These are phyloP conservation scores for Peribolospora baueri DNA, from an alignment of 768 basidiomycete species.

Conservation along the genomic window DNA sequence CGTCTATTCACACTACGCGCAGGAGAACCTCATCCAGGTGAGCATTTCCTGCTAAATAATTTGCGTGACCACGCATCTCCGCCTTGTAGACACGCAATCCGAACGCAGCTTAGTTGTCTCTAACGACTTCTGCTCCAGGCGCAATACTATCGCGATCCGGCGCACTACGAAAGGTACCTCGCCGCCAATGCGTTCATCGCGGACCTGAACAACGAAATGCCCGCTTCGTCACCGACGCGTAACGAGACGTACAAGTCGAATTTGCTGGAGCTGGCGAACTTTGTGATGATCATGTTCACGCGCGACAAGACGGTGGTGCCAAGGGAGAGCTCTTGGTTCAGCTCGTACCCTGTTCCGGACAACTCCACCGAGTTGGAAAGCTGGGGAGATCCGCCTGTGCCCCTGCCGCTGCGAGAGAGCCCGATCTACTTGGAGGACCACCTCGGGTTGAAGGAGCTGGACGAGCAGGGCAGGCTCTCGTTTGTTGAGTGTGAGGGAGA, in stretches of 20 bases:
- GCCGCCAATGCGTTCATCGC: constrained; percentile 40
- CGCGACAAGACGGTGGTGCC: constrained; percentile 55
- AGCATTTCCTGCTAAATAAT: neutral
- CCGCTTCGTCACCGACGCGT: constrained; percentile 18
- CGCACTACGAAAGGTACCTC: constrained; percentile 34
- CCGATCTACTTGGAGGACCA: constrained; percentile 53
- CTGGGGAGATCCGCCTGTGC: constrained; percentile 15
- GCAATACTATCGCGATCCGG: constrained; percentile 62
- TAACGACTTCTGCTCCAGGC: constrained; percentile 27
- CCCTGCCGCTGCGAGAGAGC: constrained; percentile 44
- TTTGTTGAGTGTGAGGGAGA: constrained; percentile 41
- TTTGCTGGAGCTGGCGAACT: constrained; percentile 35
- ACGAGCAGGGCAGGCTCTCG: constrained; percentile 36
- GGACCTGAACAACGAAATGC: constrained; percentile 54
- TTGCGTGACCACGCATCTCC: no score
- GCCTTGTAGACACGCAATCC: no score
- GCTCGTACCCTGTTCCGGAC: constrained; percentile 23
- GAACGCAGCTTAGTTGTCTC: no score
- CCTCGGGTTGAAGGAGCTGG: constrained; percentile 50
- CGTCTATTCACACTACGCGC: neutral
- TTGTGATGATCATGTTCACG: constrained; percentile 50
- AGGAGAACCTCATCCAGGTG: neutral
- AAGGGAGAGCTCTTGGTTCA: constrained; percentile 70
- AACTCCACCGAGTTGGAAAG: constrained; percentile 10
- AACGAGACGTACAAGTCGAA: constrained; percentile 39